A percentile compares a stretch with the other conserved stretches of the same genome.
phyloP scores from a whole-genome alignment of 2,329 filamentous ascomycete species.

The Exophiala dermatitidis region DNA sequence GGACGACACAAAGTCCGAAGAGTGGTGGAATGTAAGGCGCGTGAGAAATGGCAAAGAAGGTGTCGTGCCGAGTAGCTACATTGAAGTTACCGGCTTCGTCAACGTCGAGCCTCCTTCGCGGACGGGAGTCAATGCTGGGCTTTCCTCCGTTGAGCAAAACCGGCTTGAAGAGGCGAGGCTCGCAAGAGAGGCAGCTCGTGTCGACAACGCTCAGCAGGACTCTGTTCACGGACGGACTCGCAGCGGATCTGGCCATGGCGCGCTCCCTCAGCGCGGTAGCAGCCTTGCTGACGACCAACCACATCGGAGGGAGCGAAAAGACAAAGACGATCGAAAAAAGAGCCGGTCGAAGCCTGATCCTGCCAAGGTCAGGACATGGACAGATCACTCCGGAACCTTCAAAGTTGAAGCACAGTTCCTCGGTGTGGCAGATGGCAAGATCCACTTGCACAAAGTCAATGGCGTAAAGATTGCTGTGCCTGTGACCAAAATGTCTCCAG shows the following conservation, averaged over 20 bases:
- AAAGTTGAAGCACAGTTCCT: conserved; percentile 97
- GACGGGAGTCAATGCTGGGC: conserved; percentile 52
- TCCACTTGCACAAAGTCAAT: conserved; percentile 95
- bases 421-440: conserved; percentile 88
- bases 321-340: conserved; percentile 49
- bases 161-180: conserved; percentile 73
- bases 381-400: conserved; percentile 89
- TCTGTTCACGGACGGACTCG: conserved; percentile 33
- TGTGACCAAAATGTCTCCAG: conserved; percentile 87
- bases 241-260: conserved; percentile 66
- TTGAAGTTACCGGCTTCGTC: conserved; percentile 72
- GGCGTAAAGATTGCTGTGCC: conserved; percentile 98
- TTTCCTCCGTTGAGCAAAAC: conserved; percentile 69
- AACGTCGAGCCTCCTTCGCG: conserved; percentile 45
- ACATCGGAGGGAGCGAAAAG: conserved; percentile 63
- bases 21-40: conserved; percentile 95
- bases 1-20: conserved; percentile 85
- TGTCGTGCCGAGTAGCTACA: conserved; percentile 92
- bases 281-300: conserved; percentile 63
- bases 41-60: conserved; percentile 90
- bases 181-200: conserved; percentile 69
- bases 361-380: conserved; percentile 82
- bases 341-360: conserved; percentile 65
- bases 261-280: conserved; percentile 71
- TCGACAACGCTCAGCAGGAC: conserved; percentile 50